Base-by-base conservation (phyloP, 2,329 filamentous ascomycete genomes). In the Geosmithia putterillii region DNA sequence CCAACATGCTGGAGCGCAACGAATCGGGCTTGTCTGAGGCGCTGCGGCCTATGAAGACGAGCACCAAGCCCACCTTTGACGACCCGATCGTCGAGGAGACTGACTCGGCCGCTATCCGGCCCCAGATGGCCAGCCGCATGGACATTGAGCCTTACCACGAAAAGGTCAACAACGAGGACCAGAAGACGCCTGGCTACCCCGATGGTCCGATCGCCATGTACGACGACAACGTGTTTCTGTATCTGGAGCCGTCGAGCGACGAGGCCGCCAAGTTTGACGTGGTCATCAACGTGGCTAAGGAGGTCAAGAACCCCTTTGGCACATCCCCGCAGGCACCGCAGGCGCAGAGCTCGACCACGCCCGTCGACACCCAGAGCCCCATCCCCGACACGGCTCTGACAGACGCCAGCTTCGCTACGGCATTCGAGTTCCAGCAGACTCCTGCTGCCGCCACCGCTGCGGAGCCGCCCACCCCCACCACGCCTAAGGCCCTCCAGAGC, bases 181-280 rank as follows among this genome's bases (percentile, higher is more conserved):
- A 84, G 45, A 89, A 89, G 63, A 83, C 83, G 0, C 84, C 85
- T 15, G 83, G 83, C 1, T 94, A 94, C 55, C 86, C 86, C 0
- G 76, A 87, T 50, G 86, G 86, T 0, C 86, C 86, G 1, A 82
- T 90, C 43, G 80, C 83, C 51, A 89, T 94, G 42, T 89, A 90
- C 51, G 79, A 79, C 43, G 81, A 86, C 45, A 76, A 81, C 38
- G 79, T 94, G 7, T 88, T 80, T 55, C 70, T 92, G 1, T 94
- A 89, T 54, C 68, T 86, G 36, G 86, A 94, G 57, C 86, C 86
- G 1, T 86, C 81, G 1, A 80, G 80, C 0, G 81, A 88, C 36
- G 83, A 89, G 57, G 85, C 85, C 2, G 71, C 81, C 10, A 71
- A 75, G 28, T 94, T 89, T 50, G 86, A 92, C 52, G 81, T 90